These are phyloP conservation scores for Colletotrichum magnum DNA, from an alignment of 2,329 filamentous ascomycete species.

Conservation along the genomic window DNA sequence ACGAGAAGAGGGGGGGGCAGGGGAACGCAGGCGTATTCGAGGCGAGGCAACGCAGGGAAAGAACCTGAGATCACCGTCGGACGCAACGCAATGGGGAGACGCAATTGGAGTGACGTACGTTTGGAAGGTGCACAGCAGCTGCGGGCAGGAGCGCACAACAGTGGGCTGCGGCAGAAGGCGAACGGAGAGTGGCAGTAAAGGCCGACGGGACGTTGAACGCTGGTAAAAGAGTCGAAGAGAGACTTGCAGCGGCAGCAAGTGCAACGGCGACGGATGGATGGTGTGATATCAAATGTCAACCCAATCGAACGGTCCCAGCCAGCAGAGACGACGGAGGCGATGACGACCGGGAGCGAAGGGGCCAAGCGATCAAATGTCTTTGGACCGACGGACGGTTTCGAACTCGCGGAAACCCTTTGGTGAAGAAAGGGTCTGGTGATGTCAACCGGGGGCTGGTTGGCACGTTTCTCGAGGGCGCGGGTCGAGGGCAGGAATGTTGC, in stretches of 20 bases:
- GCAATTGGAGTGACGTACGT: constrained; percentile 32
- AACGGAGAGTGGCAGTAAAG: constrained; percentile 11
- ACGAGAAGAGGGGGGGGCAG: background rate
- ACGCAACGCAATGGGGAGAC: constrained; percentile 12
- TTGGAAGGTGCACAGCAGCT: constrained; percentile 10
- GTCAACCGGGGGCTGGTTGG: constrained; percentile 34
- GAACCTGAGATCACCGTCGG: constrained; percentile 26
- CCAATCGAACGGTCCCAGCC: constrained; percentile 29
- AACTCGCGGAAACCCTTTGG: constrained; percentile 5
- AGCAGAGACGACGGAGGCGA: constrained; percentile 28
- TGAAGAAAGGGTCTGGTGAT: constrained; percentile 31
- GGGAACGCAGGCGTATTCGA: background rate
- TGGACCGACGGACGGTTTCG: constrained; percentile 15
- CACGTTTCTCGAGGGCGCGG: constrained; percentile 15
- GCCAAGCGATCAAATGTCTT: constrained; percentile 20
- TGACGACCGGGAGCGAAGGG: background rate
- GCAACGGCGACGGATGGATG: constrained; percentile 9
- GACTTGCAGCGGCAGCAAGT: constrained; percentile 1
- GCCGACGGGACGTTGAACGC: background rate
- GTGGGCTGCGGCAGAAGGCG: background rate
- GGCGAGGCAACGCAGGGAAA: constrained; percentile 12
- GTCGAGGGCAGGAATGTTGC: background rate
- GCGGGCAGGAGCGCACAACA: background rate
- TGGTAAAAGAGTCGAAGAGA: too few species aligned
- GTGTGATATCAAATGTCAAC: constrained; percentile 24